Conservation (phyloP, 192 early-diverging fungal species). For the Kickxella alabastrina region DNA sequence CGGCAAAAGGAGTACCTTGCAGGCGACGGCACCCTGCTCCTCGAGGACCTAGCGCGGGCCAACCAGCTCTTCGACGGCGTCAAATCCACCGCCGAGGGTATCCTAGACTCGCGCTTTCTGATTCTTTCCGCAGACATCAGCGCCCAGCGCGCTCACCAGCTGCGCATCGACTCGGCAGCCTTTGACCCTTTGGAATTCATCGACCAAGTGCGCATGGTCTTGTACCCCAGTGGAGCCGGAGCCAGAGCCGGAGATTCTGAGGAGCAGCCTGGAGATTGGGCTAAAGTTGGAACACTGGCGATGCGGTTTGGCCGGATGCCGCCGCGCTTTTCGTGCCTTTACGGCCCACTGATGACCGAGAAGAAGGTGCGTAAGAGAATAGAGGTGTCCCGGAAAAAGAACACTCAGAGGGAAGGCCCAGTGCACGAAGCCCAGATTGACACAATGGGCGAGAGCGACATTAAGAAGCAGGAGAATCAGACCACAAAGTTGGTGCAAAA, state of each 20-base stretch:
- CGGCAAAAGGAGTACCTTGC: conserved; percentile 46
- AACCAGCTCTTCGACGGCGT: conserved; percentile 56
- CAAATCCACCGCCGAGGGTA: conserved; percentile 76
- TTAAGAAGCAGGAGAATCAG: conserved; percentile 78
- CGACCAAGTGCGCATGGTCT: conserved; percentile 52
- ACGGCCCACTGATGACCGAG: conserved; percentile 43
- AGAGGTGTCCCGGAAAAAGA: neutral
- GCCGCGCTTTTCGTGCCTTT: conserved; percentile 78
- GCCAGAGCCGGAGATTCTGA: conserved; percentile 35
- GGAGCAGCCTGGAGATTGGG: conserved; percentile 58
- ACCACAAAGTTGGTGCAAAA: conserved; percentile 76
- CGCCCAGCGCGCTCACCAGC: conserved; percentile 70
- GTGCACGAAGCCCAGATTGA: conserved; percentile 43
- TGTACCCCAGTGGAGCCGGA: conserved; percentile 36
- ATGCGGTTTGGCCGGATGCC: conserved; percentile 52
- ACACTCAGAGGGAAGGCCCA: neutral
- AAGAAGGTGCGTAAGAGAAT: conserved; percentile 16
- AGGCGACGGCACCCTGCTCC: conserved; percentile 21
- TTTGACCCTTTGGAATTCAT: conserved; percentile 81
- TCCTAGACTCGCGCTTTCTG: conserved; percentile 81
- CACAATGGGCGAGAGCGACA: conserved; percentile 63
- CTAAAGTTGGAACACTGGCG: conserved; percentile 54
- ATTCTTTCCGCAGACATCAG: conserved; percentile 70
- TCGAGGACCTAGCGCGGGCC: conserved; percentile 38
- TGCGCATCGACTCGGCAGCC: conserved; percentile 67